A percentile compares a stretch with the other conserved stretches of the same genome.
phyloP scores from a whole-genome alignment of 306 rosid genomes.

The Herpetospermum pedunculosum region DNA sequence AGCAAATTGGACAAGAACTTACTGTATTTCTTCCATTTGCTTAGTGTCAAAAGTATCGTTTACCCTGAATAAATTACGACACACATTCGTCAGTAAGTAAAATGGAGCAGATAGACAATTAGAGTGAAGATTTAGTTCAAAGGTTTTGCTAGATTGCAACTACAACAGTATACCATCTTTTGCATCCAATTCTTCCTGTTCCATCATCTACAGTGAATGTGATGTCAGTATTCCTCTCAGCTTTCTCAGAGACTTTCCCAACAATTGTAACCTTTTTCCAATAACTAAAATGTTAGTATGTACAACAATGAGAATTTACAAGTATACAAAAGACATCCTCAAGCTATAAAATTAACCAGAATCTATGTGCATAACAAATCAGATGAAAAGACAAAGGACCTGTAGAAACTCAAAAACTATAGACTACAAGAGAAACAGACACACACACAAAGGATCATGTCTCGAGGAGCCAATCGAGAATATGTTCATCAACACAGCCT shows the following conservation, averaged over 20 bases:
- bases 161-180: conserved; percentile 62
- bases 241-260: conserved; percentile 67
- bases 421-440: background rate
- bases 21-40: conserved; percentile 76
- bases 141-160: background rate
- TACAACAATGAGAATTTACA: background rate
- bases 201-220: conserved; percentile 65
- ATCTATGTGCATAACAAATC: background rate
- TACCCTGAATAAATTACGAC: conserved; percentile 28
- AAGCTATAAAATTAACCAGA: background rate
- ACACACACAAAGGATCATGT: background rate
- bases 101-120: background rate
- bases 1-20: conserved; percentile 16
- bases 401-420: background rate
- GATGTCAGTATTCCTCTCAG: conserved; percentile 65
- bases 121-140: background rate
- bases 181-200: conserved; percentile 67
- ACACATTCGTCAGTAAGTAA: background rate
- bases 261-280: conserved; percentile 33
- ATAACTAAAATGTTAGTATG: background rate
- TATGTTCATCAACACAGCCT: background rate
- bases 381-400: background rate
- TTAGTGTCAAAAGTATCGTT: conserved; percentile 56
- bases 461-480: background rate
- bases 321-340: background rate